Evolutionary conservation across 2,329 filamentous ascomycete genomes (phyloP), one percentile per base, ranked within the genome.

Genomic region (Harringtonia lauricola): DNA sequence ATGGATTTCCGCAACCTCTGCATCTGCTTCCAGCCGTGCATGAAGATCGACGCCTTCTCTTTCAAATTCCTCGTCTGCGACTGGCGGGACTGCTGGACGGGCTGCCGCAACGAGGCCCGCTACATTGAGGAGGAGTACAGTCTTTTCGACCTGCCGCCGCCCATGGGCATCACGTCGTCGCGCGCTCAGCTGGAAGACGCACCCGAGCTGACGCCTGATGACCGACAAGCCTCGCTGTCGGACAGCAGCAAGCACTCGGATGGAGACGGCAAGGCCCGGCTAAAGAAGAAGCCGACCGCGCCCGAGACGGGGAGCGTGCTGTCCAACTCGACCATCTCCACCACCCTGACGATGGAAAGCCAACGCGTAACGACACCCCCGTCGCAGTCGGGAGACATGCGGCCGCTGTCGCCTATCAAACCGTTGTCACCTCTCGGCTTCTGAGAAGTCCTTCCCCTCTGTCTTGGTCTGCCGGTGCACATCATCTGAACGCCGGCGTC

Each of bases 1-100:
- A 96, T 96, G 90, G 87, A 94, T 59, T 95, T 90, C 59, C 81
- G 86, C 57, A 95, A 95, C 52, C 70, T 96, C 21, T 94, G 88
- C 65, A 94, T 95, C 54, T 96, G 90, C 66, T 95, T 95, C 63
- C 88, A 95, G 62, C 90, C 90, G 4, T 94, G 88, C 62, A 87
- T 96, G 76, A 94, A 90, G 64, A 92, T 96, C 47, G 90, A 96
- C 56, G 82, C 82, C 1, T 94, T 90, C 60, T 94, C 87, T 60
- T 96, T 96, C 72, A 87, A 89, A 55, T 95, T 95, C 52, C 71
- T 96, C 13, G 89, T 96, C 18, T 86, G 87, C 57, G 84, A 96
- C 59, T 96, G 90, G 90, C 81, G 88, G 54, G 83, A 94, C 53
- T 96, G 90, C 66, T 96, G 90, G 90, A 88, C 92, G 60, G 90